Percentiles rank a stretch among this genome's conserved stretches.
These are phyloP conservation scores for Rhizophagus clarus DNA, from an alignment of 192 early-diverging fungal species.

Conservation along the genomic window DNA sequence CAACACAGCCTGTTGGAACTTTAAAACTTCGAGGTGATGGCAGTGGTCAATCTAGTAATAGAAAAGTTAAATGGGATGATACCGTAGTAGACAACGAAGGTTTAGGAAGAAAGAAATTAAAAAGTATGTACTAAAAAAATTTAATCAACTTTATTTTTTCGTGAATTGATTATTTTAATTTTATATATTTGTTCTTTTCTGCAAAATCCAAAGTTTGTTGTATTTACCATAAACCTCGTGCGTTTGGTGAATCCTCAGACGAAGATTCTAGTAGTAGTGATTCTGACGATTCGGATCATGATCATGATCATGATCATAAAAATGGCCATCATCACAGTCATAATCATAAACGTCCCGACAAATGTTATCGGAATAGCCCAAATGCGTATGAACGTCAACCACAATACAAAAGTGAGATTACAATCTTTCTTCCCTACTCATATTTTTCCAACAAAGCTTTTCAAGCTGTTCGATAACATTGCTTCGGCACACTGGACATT, in stretches of 20 bases:
- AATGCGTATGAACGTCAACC: constrained; percentile 50
- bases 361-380: constrained; percentile 29
- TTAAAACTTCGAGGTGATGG: constrained; percentile 50
- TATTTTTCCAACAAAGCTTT: constrained; percentile 1
- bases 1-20: constrained; percentile 40
- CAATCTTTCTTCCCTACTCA: constrained; percentile 17
- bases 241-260: constrained; percentile 45
- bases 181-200: background rate
- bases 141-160: background rate
- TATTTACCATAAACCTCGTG: constrained; percentile 62
- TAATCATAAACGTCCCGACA: constrained; percentile 23
- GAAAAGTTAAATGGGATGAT: constrained; percentile 62
- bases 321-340: constrained; percentile 18
- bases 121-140: constrained; percentile 48
- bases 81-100: constrained; percentile 67
- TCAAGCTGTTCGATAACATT: constrained; percentile 18
- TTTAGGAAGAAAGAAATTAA: constrained; percentile 62
- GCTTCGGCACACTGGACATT: constrained; percentile 8
- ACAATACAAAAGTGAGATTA: constrained; percentile 43
- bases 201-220: constrained; percentile 58
- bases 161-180: background rate
- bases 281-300: constrained; percentile 6
- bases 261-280: constrained; percentile 30
- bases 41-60: constrained; percentile 33
- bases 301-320: constrained; percentile 13